Percentiles rank a stretch among this genome's conserved stretches.
Conservation (phyloP, 2,329 filamentous ascomycete genomes). For the Fusarium devonianum region DNA sequence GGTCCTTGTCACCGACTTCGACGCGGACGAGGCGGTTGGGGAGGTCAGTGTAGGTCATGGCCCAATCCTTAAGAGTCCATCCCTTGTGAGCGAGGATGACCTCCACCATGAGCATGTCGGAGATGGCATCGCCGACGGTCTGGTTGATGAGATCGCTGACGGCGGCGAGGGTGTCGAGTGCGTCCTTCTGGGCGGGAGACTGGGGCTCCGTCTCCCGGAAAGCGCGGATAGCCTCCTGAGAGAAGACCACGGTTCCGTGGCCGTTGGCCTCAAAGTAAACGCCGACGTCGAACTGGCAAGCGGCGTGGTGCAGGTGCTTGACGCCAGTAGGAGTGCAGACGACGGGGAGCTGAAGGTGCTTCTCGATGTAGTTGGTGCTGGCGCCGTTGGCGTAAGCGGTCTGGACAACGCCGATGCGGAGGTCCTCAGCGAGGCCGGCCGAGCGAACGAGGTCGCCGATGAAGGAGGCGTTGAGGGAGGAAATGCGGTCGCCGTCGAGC, state of each 20-base stretch:
- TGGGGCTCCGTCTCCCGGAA: slow-evolving; percentile 84
- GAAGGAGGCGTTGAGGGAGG: slow-evolving; percentile 91
- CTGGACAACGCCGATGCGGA: slow-evolving; percentile 94
- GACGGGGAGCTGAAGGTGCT: slow-evolving; percentile 86
- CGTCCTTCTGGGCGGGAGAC: slow-evolving; percentile 89
- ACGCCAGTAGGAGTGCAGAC: slow-evolving; percentile 95
- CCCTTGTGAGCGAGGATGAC: slow-evolving; percentile 94
- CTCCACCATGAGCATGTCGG: slow-evolving; percentile 95
- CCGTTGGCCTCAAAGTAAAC: slow-evolving; percentile 99
- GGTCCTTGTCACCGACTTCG: slow-evolving; percentile 84
- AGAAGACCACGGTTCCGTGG: slow-evolving; percentile 96
- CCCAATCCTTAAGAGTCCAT: slow-evolving; percentile 91
- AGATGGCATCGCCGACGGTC: slow-evolving; percentile 94
- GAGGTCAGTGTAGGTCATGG: slow-evolving; percentile 89
- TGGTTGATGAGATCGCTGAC: slow-evolving; percentile 96
- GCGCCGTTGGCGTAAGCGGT: slow-evolving; percentile 98
- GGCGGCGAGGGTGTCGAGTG: slow-evolving; percentile 83
- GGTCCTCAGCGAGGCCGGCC: slow-evolving; percentile 78
- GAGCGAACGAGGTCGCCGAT: slow-evolving; percentile 86
- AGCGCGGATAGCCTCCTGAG: slow-evolving; percentile 77
- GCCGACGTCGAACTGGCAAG: slow-evolving; percentile 90
- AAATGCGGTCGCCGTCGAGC: slow-evolving; percentile 95
- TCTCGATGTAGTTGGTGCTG: slow-evolving; percentile 89
- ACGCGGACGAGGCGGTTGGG: slow-evolving; percentile 96
- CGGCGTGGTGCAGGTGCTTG: slow-evolving; percentile 97